Percentiles rank a stretch among this genome's conserved stretches.
These are phyloP conservation scores for Ormosia semicastrata DNA, from an alignment of 306 rosid genomes.

Conservation along the genomic window DNA sequence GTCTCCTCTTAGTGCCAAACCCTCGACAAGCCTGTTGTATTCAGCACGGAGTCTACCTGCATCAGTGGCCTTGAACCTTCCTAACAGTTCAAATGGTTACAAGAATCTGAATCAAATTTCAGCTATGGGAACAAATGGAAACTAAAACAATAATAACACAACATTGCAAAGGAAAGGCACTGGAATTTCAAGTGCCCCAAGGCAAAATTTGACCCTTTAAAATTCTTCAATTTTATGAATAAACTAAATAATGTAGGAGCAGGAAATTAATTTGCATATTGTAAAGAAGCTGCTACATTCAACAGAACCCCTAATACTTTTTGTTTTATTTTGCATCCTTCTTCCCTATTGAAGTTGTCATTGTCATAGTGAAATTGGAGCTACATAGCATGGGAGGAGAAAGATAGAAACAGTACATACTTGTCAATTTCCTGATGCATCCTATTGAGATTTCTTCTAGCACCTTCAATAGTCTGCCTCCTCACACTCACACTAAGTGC, in stretches of 20 bases:
- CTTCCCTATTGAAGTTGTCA: not conserved
- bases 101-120: conserved; percentile 43
- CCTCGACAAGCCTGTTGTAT: conserved; percentile 86
- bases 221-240: conserved; percentile 15
- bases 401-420: conserved; percentile 46
- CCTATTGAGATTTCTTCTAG: conserved; percentile 79
- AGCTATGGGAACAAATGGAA: conserved; percentile 13
- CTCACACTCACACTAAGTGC: conserved; percentile 98
- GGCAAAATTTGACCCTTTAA: not conserved
- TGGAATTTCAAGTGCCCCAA: not conserved
- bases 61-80: conserved; percentile 98
- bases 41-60: conserved; percentile 94
- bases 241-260: not conserved
- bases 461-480: conserved; percentile 95
- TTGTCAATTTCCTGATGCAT: conserved; percentile 89
- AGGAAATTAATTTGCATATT: not conserved
- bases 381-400: conserved; percentile 5
- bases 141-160: conserved; percentile 8
- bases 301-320: not conserved
- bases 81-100: conserved; percentile 73
- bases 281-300: not conserved
- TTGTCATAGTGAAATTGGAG: not conserved
- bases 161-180: not conserved
- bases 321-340: not conserved
- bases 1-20: conserved; percentile 94